phyloP scores from a whole-genome alignment of 2,329 filamentous ascomycete genomes.

The Calonectria henricotiae region DNA sequence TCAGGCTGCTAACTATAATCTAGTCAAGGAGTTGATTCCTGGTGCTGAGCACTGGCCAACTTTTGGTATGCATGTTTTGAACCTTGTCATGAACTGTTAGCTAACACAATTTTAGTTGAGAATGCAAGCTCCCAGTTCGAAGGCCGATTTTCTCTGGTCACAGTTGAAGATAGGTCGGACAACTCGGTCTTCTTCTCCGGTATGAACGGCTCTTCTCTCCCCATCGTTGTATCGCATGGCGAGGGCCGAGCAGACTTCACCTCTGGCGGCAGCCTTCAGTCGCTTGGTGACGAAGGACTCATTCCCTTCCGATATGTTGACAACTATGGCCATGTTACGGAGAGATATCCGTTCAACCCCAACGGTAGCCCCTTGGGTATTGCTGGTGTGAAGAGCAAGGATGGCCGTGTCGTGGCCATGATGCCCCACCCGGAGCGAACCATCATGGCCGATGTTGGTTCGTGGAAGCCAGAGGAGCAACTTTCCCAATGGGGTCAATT shows the following conservation, averaged over 20 bases:
- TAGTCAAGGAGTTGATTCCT: constrained; percentile 52
- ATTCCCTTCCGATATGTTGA: constrained; percentile 89
- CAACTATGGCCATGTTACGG: constrained; percentile 81
- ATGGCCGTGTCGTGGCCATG: constrained; percentile 87
- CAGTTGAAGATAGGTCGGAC: constrained; percentile 47
- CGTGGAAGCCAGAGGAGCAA: constrained; percentile 77
- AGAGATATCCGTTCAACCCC: constrained; percentile 88
- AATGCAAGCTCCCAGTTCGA: constrained; percentile 72
- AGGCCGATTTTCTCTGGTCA: constrained; percentile 52
- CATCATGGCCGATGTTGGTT: constrained; percentile 83
- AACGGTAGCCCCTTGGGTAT: constrained; percentile 89
- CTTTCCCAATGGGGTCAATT: constrained; percentile 82
- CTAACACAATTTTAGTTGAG: constrained; percentile 66
- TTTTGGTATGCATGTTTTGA: constrained; percentile 66
- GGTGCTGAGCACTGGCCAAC: constrained; percentile 65
- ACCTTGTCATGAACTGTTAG: not conserved
- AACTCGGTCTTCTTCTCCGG: constrained; percentile 53
- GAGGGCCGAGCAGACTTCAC: constrained; percentile 85
- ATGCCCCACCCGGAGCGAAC: constrained; percentile 98
- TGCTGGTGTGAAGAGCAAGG: constrained; percentile 82
- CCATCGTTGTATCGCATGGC: constrained; percentile 53
- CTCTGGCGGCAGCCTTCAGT: constrained; percentile 67
- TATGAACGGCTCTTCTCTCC: constrained; percentile 50
- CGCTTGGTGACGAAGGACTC: constrained; percentile 77
- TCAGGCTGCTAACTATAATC: constrained; percentile 12